These are phyloP conservation scores for Phyllosticta capitalensis DNA, from an alignment of 2,329 filamentous ascomycete genomes.

Conservation along the genomic window DNA sequence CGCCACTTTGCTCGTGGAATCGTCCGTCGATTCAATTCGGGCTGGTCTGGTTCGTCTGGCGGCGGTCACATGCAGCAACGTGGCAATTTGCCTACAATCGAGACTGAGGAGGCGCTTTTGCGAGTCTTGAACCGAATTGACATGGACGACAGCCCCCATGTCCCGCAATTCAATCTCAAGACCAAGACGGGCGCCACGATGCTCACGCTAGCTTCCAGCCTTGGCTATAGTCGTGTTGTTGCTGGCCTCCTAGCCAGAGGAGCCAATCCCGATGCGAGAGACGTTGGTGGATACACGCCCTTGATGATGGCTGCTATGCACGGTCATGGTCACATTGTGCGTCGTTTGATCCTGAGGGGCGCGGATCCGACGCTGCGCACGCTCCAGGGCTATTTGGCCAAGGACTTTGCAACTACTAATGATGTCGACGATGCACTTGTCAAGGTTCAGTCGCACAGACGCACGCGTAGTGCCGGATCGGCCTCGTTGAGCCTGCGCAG, in stretches of 20 bases:
- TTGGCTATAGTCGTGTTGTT: slow-evolving; percentile 66
- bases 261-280: slow-evolving; percentile 64
- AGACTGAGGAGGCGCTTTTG: slow-evolving; percentile 60
- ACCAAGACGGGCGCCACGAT: slow-evolving; percentile 65
- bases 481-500: slow-evolving; percentile 45
- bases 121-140: slow-evolving; percentile 71
- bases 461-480: slow-evolving; percentile 53
- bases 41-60: background rate
- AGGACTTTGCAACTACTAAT: slow-evolving; percentile 59
- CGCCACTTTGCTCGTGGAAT: slow-evolving; percentile 13
- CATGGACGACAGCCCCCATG: slow-evolving; percentile 61
- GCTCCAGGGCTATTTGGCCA: slow-evolving; percentile 58
- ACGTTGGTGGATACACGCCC: slow-evolving; percentile 72
- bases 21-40: background rate
- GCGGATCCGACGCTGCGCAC: slow-evolving; percentile 63
- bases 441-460: slow-evolving; percentile 50
- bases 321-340: slow-evolving; percentile 65
- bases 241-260: slow-evolving; percentile 67
- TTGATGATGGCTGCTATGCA: slow-evolving; percentile 74
- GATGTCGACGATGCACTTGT: slow-evolving; percentile 56
- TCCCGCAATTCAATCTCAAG: slow-evolving; percentile 57
- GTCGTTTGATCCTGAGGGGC: slow-evolving; percentile 62
- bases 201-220: slow-evolving; percentile 67
- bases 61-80: slow-evolving; percentile 13
- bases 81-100: slow-evolving; percentile 19